phyloP scores from a whole-genome alignment of 2,329 filamentous ascomycete genomes.

The Clarireedia homoeocarpa region DNA sequence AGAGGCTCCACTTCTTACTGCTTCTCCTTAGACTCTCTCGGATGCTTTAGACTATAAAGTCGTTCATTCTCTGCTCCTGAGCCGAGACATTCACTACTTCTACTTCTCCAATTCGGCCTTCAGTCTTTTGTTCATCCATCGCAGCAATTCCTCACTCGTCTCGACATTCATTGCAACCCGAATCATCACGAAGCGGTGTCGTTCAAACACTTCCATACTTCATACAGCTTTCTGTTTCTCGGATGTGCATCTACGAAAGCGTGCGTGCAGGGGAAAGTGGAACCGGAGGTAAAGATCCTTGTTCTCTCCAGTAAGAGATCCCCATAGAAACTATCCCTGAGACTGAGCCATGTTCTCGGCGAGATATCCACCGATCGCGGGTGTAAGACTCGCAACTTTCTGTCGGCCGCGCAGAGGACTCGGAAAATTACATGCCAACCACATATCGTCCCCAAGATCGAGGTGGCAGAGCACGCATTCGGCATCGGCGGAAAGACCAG shows the following conservation, averaged over 20 bases:
- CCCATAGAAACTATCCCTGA: neutral
- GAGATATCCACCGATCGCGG: constrained; percentile 1
- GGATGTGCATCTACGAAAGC: neutral
- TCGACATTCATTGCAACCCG: too few relatives aligned
- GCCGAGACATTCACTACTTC: too few relatives aligned
- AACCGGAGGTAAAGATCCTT: neutral
- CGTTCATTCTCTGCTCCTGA: neutral
- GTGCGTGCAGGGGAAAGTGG: neutral
- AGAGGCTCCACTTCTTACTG: neutral
- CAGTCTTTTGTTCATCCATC: too few relatives aligned
- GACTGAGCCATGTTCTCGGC: neutral
- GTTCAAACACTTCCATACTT: neutral
- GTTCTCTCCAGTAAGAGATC: too few relatives aligned
- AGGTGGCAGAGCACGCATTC: neutral
- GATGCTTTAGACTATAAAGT: neutral
- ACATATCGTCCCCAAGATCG: neutral
- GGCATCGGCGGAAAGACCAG: neutral
- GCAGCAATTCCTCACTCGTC: too few relatives aligned
- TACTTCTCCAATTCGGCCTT: too few relatives aligned
- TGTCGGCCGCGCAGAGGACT: neutral
- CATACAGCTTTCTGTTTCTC: neutral
- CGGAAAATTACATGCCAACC: neutral
- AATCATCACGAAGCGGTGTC: neutral
- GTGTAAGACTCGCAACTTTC: neutral
- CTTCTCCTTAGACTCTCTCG: neutral